Evolutionary conservation across 2,329 filamentous ascomycete genomes (phyloP).

Genomic region (Cladobotryum mycophilum): DNA sequence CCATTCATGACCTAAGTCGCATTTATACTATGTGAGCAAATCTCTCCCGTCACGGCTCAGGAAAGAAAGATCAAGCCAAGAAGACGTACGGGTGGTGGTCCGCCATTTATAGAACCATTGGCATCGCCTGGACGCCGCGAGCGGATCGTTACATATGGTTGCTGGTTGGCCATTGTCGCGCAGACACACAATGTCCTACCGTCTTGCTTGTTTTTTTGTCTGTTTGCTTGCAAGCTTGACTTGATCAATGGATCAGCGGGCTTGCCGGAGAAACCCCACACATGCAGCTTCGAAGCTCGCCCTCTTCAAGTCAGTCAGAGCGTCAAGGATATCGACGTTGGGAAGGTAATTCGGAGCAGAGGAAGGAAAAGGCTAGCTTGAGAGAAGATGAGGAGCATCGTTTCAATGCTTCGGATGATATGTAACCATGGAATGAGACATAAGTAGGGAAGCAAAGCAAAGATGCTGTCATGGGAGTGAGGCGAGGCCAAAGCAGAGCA

Average conservation of each 20-base stretch:
- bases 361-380: constrained; percentile 1
- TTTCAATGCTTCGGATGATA: neutral
- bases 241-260: neutral
- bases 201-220: no score
- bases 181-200: neutral
- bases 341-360: neutral
- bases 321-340: no score
- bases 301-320: neutral
- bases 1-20: constrained; percentile 10
- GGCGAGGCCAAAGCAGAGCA: neutral
- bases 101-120: constrained; percentile 41
- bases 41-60: neutral
- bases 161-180: constrained; percentile 34
- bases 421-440: constrained; percentile 2
- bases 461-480: constrained; percentile 1
- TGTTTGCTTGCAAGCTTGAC: neutral
- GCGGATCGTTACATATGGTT: constrained; percentile 48
- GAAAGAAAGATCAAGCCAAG: neutral
- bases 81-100: constrained; percentile 37
- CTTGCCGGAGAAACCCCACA: neutral
- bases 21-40: neutral
- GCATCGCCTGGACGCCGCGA: constrained; percentile 41
- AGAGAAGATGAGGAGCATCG: constrained; percentile 3
- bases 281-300: no score
- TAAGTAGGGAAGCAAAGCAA: neutral